Evolutionary conservation across 164 flowering plant genomes (phyloP).

Genomic region (Dillenia turbinata): DNA sequence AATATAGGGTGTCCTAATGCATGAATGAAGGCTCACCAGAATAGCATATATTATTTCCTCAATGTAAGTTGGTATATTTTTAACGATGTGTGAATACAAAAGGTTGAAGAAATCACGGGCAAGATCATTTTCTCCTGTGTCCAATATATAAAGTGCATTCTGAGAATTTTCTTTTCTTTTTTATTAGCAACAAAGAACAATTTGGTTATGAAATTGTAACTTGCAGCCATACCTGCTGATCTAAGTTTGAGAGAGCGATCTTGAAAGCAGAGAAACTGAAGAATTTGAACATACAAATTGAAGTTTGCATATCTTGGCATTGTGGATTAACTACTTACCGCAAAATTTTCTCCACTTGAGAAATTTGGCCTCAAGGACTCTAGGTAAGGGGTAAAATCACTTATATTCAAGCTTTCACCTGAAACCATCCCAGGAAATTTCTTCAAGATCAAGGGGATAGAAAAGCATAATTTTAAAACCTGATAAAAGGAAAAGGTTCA

Average conservation of each 20-base stretch:
- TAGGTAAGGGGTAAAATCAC: constrained; percentile 32
- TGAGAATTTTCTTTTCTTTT: neutral
- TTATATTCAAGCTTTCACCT: constrained; percentile 26
- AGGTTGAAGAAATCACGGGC: constrained; percentile 31
- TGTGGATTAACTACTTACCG: constrained; percentile 42
- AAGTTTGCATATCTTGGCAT: constrained; percentile 34
- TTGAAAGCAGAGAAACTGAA: constrained; percentile 43
- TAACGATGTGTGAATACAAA: constrained; percentile 24
- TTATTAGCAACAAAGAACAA: too few relatives aligned
- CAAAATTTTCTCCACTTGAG: constrained; percentile 58
- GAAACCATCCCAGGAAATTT: neutral
- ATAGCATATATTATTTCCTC: constrained; percentile 41
- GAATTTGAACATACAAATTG: constrained; percentile 38
- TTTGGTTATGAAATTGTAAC: neutral
- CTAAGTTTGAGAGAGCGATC: constrained; percentile 34
- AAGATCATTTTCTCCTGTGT: constrained; percentile 62
- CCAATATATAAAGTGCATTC: constrained; percentile 50
- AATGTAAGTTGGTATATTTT: constrained; percentile 41
- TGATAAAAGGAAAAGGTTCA: too few relatives aligned
- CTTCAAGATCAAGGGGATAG: too few relatives aligned
- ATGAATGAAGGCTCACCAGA: too few relatives aligned
- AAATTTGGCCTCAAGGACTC: constrained; percentile 52
- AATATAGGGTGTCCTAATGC: too few relatives aligned
- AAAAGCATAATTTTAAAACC: too few relatives aligned
- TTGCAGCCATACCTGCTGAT: constrained; percentile 19